Base-by-base conservation (phyloP, 2,329 filamentous ascomycete species). In the Aspergillus latus region DNA sequence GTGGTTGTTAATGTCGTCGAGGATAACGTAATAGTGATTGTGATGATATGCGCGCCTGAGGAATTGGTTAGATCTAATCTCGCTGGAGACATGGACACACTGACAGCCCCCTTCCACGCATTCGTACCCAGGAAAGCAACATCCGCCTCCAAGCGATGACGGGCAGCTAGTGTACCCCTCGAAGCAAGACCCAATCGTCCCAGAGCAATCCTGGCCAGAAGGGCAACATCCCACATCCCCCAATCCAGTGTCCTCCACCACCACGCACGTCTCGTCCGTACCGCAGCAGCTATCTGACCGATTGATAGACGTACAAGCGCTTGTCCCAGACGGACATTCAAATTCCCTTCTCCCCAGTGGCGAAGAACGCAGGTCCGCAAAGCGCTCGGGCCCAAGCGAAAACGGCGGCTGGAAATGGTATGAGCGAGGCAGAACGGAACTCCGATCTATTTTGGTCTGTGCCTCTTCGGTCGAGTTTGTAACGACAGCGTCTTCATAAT, bases 191-290 rank as follows among this genome's bases (percentile, higher is more conserved):
- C 76, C 76, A n/a, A 87, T 76, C 1, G 70, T 62, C 8, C 79
- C 78, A 2, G 76, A 76, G 63, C 84, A 87, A 8, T 63, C 76
- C 56, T 78, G 68, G 1, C 83, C 83, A 28, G 69, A 64, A 1
- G 80, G 78, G 74, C 85, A 88, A 62, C 85, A 88, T 13, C 84
- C 85, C 2, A 87, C 81, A 47, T 81, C 78, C 6, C 83, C 82
- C 42, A 77, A 67, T 0, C 82, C 81, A 2, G 77, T 80, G 60
- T 84, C 80, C 34, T 74, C 60, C 4, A 84, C 76, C 3, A 77
- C 69, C 21, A 84, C 76, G 64, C 85, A 88, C 0, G 75, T 80
- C 59, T 81, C 78, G 2, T 76, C 76, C 2, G 71, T 73, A 3
- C 75, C 72, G 63, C 85, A 88, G 66, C 85, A 88, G 63, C 81